These are phyloP conservation scores for Sporothrix mexicana DNA, from an alignment of 2,329 filamentous ascomycete species.

Conservation along the genomic window DNA sequence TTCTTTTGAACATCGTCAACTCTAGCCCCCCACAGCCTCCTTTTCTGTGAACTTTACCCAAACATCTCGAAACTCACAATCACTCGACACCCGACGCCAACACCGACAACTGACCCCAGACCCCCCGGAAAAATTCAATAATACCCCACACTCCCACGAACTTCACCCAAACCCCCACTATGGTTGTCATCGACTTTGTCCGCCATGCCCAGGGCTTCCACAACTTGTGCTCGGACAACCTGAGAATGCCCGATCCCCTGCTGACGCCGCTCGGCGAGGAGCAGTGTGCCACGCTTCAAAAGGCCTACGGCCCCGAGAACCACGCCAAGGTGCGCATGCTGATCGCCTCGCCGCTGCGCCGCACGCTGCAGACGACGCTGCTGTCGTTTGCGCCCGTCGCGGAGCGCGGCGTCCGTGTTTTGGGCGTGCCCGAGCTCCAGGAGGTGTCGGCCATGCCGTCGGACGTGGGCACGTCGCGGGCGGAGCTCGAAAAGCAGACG, in stretches of 20 bases:
- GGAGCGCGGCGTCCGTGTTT: constrained; percentile 55
- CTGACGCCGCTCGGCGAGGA: constrained; percentile 76
- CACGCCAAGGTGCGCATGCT: constrained; percentile 71
- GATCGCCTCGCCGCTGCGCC: constrained; percentile 77
- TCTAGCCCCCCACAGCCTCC: too few relatives aligned
- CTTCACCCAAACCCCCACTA: constrained; percentile 16
- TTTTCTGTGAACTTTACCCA: not conserved
- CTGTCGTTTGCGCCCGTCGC: constrained; percentile 68
- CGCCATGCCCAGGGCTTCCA: constrained; percentile 81
- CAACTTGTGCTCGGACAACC: constrained; percentile 74
- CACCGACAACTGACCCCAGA: not conserved
- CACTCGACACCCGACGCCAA: not conserved
- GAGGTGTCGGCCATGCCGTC: constrained; percentile 77
- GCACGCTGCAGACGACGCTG: constrained; percentile 80
- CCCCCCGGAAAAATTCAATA: not conserved
- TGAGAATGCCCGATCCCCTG: constrained; percentile 75
- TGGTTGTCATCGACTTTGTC: constrained; percentile 62
- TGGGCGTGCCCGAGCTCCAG: constrained; percentile 76
- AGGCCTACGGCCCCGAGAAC: constrained; percentile 61
- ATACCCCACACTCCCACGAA: not conserved
- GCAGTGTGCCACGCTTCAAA: constrained; percentile 71
- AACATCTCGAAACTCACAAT: not conserved
- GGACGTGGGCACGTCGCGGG: constrained; percentile 70
- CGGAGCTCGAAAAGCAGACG: constrained; percentile 59
- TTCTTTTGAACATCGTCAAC: not conserved